Evolutionary conservation across 495 filamentous ascomycete species (phyloP), one percentile per base, ranked within the genome.

Genomic region (Xylaria longipes): DNA sequence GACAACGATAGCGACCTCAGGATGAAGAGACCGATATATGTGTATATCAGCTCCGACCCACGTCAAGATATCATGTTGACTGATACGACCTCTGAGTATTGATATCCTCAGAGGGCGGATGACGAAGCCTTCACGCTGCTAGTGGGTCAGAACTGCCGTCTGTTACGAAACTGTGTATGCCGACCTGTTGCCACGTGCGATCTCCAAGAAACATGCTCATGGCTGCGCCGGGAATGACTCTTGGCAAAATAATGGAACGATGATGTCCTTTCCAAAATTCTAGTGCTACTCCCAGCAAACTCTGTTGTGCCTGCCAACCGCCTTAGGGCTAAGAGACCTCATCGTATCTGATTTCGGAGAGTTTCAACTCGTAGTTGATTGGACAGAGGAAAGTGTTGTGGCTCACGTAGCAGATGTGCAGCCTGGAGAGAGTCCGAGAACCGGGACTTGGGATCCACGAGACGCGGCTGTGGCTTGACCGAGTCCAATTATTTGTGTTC

Each of bases 391-490:
- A 14, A 9, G 17, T 66, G 35, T 67, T 54, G 65, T 67, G 65
- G 48, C 48, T 56, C 25, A 39, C 1, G 20, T 25, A 43, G 4
- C 37, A 35, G 33, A 58, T 73, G 74, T 65, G 69, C 70, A 46
- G 76, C 73, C 56, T 74, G 73, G 29, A 72, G 72, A 43, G 76
- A 76, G 31, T 79, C 73, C 29, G 74, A 74, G 74, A 77, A 37
- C 63, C 63, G 63, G 65, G 48, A 56, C 48, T 71, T 72, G 37
- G 71, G 75, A 68, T 27, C 69, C 50, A 63, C 50, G 69, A 31
- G 43, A 50, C 56, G 17, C 50, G 57, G 56, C 54, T 65, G 58
- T 22, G 37, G 25, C 69, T 66, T 20, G 20, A 25, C 22, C n/a
- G 12, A 67, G 12, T 56, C 65, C 46, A 54, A 31, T 31, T 41